Conservation (phyloP, 108 stramenopile species). For the Fragilaria crotonensis region DNA sequence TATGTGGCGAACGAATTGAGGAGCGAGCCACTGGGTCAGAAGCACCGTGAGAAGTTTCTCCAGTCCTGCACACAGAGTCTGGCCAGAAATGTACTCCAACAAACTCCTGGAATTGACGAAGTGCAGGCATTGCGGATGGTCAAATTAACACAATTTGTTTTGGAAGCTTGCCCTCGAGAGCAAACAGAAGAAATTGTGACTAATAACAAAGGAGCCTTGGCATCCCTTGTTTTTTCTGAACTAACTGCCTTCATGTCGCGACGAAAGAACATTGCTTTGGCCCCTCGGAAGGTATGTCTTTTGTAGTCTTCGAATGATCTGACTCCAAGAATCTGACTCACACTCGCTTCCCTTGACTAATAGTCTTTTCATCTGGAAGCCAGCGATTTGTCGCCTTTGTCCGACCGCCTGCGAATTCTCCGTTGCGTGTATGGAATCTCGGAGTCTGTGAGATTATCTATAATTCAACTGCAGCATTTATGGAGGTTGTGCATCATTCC, state of each 20-base stretch:
- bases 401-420: slow-evolving; percentile 56
- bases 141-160: slow-evolving; percentile 68
- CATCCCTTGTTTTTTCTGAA: slow-evolving; percentile 60
- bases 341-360: no score
- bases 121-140: slow-evolving; percentile 63
- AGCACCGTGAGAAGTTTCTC: slow-evolving; percentile 56
- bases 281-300: slow-evolving; percentile 1
- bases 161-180: slow-evolving; percentile 61
- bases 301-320: no score
- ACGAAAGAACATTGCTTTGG: slow-evolving; percentile 4
- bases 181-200: slow-evolving; percentile 43
- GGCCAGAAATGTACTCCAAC: slow-evolving; percentile 17
- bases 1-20: slow-evolving; percentile 56
- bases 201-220: slow-evolving; percentile 26
- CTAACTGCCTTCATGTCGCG: slow-evolving; percentile 60
- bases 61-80: slow-evolving; percentile 37
- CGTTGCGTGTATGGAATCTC: slow-evolving; percentile 69
- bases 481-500: slow-evolving; percentile 67
- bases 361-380: no score
- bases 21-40: slow-evolving; percentile 40
- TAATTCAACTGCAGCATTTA: slow-evolving; percentile 44
- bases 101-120: slow-evolving; percentile 33
- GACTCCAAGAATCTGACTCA: no score
- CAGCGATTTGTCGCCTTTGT: slow-evolving; percentile 19
- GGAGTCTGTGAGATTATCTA: slow-evolving; percentile 36